Evolutionary conservation across 2,329 filamentous ascomycete species (phyloP), one percentile per base, ranked within the genome.

Genomic region (Phialophora verrucosa): DNA sequence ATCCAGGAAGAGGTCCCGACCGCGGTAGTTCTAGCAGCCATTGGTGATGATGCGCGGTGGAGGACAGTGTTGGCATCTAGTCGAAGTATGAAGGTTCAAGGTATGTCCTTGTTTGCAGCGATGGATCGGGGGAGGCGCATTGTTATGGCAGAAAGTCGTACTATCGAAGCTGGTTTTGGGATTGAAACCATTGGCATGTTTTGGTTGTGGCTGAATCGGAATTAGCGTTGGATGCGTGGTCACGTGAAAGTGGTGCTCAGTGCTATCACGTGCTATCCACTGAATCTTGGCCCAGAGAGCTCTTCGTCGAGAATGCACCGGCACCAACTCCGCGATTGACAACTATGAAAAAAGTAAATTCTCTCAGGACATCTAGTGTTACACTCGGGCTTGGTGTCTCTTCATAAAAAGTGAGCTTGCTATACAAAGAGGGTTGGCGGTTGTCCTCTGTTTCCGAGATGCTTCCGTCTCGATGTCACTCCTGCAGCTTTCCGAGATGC

Each of bases 1-100:
- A 97, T 88, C 95, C 95, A 99, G 80, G 89, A 84, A 74, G 88
- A 83, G 67, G 92, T 95, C 77, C 93, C 93, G 72, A 96, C 88
- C 75, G 90, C 75, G 74, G 78, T 78, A 69, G 74, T 75, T 75
- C 76, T 79, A 67, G 77, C 73, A 67, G 70, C 69, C 70, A 72
- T 73, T 57, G n/a, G n/a, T 59, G 31, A 54, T 14, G 51, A 57
- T 49, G 25, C 29, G 49, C 27, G 42, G 8, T n/a, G 35, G 25
- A 27, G 38, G 55, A 55, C 6, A 55, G 7, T 10, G 25, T 29
- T n/a, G n/a, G 51, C n/a, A 23, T 29, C 4, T n/a, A 32, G 47
- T n/a, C 50, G 14, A 44, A 11, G 47, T 17, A 35, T 44, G 32
- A 31, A 20, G 20, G 27, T 59, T 44, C 27, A 59, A 59, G 57